Base-by-base conservation (phyloP, 1,139 yeast genomes). In the Yamadazyma diddensiae region DNA sequence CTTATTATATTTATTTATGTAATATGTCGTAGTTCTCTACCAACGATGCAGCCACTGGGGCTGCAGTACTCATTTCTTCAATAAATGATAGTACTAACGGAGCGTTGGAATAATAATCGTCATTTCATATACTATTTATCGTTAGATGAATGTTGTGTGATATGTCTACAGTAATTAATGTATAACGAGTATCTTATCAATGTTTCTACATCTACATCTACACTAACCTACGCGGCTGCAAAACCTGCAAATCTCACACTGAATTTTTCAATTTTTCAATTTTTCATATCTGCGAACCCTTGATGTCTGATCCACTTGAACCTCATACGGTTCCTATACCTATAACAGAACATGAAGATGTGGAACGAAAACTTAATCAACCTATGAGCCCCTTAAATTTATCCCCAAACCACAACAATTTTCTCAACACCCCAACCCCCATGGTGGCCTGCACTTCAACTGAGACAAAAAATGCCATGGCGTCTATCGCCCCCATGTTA, bases 401-500 rank as follows among this genome's bases (percentile, higher is more conserved):
- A 20, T 39, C 40, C 15, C 42, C 45, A 4, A 31, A 30, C 28
- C 36, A 37, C 9, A 30, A 31, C 11, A 23, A 21, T 8, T 24
- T 16, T 15, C 19, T 23, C 21, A 41, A 30, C 29, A 26, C 24
- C 11, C 12, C 25, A 15, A 13, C 8, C n/a, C 11, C n/a, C 14
- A 6, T 3, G 9, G 17, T n/a, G 28, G 24, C 20, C 36, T 15
- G 19, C 27, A 19, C 25, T 6, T 22, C 25, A 6, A 67, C 62
- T 2, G 64, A 61, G 17, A 65, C 73, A 3, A 65, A 65, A 37
- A 75, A 66, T 42, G 90, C 92, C 4, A 79, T 82, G 62, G 90
- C 85, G 3, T 74, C 86, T 1, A 76, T 83, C 23, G 92, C 92
- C 0, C 92, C 94, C 2, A 82, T 82, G 57, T 57, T 83, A 29